These are phyloP conservation scores for Paxillus ammoniavirescens DNA, from an alignment of 768 basidiomycete species.

Conservation along the genomic window DNA sequence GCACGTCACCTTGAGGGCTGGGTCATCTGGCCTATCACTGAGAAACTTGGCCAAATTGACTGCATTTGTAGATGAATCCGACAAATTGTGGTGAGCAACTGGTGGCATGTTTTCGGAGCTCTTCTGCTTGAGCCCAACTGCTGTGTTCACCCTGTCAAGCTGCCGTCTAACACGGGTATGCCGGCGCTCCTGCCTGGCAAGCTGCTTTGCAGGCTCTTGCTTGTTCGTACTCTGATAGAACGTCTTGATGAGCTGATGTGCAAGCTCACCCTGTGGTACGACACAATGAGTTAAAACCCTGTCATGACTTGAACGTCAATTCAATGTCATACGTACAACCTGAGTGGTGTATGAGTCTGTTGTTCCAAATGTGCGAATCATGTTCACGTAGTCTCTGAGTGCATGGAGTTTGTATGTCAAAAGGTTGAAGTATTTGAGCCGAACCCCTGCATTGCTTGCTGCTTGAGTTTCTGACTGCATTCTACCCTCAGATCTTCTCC, in stretches of 20 bases:
- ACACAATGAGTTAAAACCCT: too few relatives aligned
- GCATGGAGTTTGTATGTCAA: constrained; percentile 32
- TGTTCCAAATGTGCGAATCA: not conserved
- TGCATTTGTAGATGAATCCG: too few relatives aligned
- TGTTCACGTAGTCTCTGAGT: constrained; percentile 24
- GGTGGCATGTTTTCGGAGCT: too few relatives aligned
- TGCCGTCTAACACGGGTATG: constrained; percentile 8
- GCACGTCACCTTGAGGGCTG: not conserved
- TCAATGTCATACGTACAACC: not conserved
- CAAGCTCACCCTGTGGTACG: constrained; percentile 37
- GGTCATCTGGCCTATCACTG: too few relatives aligned
- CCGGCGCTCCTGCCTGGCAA: constrained; percentile 23
- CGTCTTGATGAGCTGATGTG: constrained; percentile 36
- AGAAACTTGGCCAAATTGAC: too few relatives aligned
- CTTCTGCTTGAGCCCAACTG: too few relatives aligned
- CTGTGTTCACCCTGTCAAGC: too few relatives aligned
- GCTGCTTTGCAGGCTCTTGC: constrained; percentile 24
- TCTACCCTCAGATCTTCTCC: too few relatives aligned
- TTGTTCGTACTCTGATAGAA: constrained; percentile 39
- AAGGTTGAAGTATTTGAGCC: too few relatives aligned
- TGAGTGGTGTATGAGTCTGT: constrained; percentile 9
- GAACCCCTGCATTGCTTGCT: too few relatives aligned
- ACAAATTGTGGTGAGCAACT: too few relatives aligned
- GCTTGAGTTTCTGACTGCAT: too few relatives aligned
- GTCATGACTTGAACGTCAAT: not conserved